These are phyloP conservation scores for Paspalum notatum DNA, from an alignment of 176 grass and related monocot genomes.

Conservation along the genomic window DNA sequence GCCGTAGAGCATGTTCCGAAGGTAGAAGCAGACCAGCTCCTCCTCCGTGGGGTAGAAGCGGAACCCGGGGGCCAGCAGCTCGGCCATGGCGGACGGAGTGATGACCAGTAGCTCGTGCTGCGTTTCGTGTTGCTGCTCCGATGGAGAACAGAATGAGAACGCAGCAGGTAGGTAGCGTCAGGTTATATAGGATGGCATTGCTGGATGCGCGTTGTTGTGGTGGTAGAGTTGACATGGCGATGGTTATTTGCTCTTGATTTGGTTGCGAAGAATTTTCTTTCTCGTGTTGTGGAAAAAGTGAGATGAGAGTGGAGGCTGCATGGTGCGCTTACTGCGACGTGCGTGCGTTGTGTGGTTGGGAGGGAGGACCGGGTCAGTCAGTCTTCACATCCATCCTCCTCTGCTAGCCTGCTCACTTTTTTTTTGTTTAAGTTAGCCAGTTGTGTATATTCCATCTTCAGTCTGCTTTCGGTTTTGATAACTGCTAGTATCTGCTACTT, in stretches of 20 bases:
- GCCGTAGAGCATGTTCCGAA: slow-evolving; percentile 76
- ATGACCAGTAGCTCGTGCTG: no score
- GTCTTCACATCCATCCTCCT: slow-evolving; percentile 10
- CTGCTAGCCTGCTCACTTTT: neutral
- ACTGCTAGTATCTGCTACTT: neutral
- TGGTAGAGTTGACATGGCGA: slow-evolving; percentile 31
- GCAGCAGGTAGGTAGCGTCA: neutral
- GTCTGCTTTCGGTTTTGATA: neutral
- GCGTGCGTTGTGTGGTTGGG: neutral
- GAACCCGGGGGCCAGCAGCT: slow-evolving; percentile 52
- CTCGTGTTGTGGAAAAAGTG: neutral
- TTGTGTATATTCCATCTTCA: neutral
- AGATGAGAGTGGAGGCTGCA: slow-evolving; percentile 9
- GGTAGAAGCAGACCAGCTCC: slow-evolving; percentile 88
- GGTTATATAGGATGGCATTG: slow-evolving; percentile 39
- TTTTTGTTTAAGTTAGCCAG: neutral
- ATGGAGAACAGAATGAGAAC: slow-evolving; percentile 27
- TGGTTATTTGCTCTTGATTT: neutral
- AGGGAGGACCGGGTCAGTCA: slow-evolving; percentile 43
- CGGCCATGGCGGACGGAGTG: slow-evolving; percentile 46
- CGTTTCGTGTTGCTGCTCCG: neutral
- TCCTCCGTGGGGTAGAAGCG: slow-evolving; percentile 96
- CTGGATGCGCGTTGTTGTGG: slow-evolving; percentile 18
- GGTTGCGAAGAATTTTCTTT: slow-evolving; percentile 31
- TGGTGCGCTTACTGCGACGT: slow-evolving; percentile 17